A percentile compares a stretch with the other conserved stretches of the same genome.
Conservation (phyloP, 495 filamentous ascomycete species). For the Collariella sp. region DNA sequence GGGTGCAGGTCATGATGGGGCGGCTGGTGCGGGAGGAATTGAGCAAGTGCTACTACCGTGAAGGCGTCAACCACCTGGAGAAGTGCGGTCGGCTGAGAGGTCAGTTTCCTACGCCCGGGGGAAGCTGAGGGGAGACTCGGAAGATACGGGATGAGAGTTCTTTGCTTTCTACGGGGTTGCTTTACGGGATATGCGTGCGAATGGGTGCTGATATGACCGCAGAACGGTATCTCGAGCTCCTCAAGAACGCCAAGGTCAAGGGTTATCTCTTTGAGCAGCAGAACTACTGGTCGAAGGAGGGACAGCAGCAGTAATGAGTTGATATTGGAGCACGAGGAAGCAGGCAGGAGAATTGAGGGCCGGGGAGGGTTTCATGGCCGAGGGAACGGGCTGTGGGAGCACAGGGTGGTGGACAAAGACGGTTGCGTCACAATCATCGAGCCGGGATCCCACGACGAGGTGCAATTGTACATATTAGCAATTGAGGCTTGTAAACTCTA, state of each 20-base stretch:
- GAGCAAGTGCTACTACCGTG: conserved; percentile 87
- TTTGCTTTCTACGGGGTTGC: not conserved
- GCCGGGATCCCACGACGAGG: not conserved
- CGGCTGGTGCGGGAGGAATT: conserved; percentile 87
- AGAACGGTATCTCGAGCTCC: conserved; percentile 91
- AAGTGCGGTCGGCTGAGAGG: conserved; percentile 90
- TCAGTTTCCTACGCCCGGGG: conserved; percentile 37
- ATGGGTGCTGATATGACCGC: conserved; percentile 6
- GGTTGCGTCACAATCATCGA: not conserved
- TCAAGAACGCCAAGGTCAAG: conserved; percentile 74
- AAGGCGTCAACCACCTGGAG: conserved; percentile 95
- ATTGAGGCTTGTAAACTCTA: conserved; percentile 9
- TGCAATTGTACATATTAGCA: conserved; percentile 8
- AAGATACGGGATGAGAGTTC: not conserved
- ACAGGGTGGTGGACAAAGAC: not conserved
- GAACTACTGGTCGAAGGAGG: conserved; percentile 59
- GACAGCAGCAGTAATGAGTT: conserved; percentile 14
- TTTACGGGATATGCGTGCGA: not conserved
- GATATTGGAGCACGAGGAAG: not conserved
- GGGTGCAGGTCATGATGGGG: conserved; percentile 97
- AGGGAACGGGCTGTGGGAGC: not conserved
- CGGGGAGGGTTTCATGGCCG: not conserved
- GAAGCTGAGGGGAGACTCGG: not conserved
- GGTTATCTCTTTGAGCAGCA: conserved; percentile 90
- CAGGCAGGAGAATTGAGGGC: not conserved